Evolutionary conservation across 208 protist genomes (phyloP).

Genomic region (Leishmania aethiopica): DNA sequence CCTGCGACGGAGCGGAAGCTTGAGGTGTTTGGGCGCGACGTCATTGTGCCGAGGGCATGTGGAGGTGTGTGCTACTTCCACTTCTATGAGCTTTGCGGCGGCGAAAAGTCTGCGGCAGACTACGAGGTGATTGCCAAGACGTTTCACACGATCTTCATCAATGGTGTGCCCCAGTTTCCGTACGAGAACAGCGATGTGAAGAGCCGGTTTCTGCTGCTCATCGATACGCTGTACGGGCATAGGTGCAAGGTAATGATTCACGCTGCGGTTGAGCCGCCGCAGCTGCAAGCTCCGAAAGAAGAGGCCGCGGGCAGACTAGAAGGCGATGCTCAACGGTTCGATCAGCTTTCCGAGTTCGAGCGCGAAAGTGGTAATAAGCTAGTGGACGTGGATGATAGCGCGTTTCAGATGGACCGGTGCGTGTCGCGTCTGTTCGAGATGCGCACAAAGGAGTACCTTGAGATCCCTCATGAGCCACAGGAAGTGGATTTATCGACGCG

Average conservation of each 20-base stretch:
- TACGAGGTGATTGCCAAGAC: constrained; percentile 85
- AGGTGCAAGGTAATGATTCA: constrained; percentile 84
- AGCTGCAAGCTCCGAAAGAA: constrained; percentile 51
- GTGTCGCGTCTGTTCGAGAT: constrained; percentile 90
- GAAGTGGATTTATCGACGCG: constrained; percentile 30
- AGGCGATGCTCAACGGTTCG: constrained; percentile 30
- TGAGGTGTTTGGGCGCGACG: constrained; percentile 83
- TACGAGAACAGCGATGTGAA: constrained; percentile 83
- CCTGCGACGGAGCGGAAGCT: constrained; percentile 45
- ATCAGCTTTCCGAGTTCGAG: constrained; percentile 71
- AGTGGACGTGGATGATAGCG: constrained; percentile 65
- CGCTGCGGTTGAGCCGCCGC: constrained; percentile 55
- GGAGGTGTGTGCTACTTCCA: constrained; percentile 83
- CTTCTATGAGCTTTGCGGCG: constrained; percentile 83
- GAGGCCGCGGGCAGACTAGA: constrained; percentile 27
- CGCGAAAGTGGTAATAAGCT: constrained; percentile 70
- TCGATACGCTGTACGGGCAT: constrained; percentile 89
- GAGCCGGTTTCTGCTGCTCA: constrained; percentile 87
- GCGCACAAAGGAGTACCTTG: constrained; percentile 85
- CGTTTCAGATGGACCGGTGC: constrained; percentile 89
- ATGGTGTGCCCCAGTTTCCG: constrained; percentile 78
- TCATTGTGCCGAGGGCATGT: constrained; percentile 59
- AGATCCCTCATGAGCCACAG: constrained; percentile 49
- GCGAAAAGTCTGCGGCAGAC: constrained; percentile 76
- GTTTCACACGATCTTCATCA: constrained; percentile 91